Percentiles rank a stretch among this genome's conserved stretches.
Evolutionary conservation across 179 eudicot genomes (phyloP).

Genomic region (Silene vulgaris): DNA sequence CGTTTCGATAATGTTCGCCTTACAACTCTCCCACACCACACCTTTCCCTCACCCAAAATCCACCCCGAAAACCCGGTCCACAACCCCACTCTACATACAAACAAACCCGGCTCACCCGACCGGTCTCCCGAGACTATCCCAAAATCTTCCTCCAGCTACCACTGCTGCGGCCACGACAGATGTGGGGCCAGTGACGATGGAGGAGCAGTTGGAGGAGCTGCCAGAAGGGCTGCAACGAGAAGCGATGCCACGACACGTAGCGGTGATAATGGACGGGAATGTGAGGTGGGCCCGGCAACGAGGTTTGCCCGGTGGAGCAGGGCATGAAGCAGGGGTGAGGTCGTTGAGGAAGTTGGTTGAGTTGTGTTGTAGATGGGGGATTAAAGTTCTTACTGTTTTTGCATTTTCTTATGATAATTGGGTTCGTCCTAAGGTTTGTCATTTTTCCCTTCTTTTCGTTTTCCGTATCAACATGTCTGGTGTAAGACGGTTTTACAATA

Average conservation of each 20-base stretch:
- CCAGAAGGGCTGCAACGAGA: slow-evolving; percentile 39
- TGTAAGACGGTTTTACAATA: no score
- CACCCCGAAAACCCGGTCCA: slow-evolving; percentile 2
- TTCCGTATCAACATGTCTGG: neutral
- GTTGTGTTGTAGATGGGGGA: slow-evolving; percentile 35
- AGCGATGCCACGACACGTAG: slow-evolving; percentile 53
- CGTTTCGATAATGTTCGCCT: slow-evolving; percentile 17
- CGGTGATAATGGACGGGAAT: slow-evolving; percentile 59
- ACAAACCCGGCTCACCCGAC: neutral
- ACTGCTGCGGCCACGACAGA: neutral
- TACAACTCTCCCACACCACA: slow-evolving; percentile 18
- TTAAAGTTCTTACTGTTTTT: slow-evolving; percentile 47
- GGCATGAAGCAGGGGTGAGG: slow-evolving; percentile 39
- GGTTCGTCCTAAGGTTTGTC: slow-evolving; percentile 41
- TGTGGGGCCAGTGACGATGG: neutral
- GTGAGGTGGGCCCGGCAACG: slow-evolving; percentile 47
- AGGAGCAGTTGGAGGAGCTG: slow-evolving; percentile 18
- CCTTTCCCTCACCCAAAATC: slow-evolving; percentile 13
- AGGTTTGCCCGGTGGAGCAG: slow-evolving; percentile 33
- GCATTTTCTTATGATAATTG: slow-evolving; percentile 57
- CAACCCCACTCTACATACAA: neutral
- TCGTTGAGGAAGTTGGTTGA: slow-evolving; percentile 28
- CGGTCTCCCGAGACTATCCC: neutral
- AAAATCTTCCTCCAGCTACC: neutral
- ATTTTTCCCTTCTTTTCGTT: neutral